Evolutionary conservation across 306 rosid genomes (phyloP), one percentile per base, ranked within the genome.

Genomic region (Acacia melanoxylon): DNA sequence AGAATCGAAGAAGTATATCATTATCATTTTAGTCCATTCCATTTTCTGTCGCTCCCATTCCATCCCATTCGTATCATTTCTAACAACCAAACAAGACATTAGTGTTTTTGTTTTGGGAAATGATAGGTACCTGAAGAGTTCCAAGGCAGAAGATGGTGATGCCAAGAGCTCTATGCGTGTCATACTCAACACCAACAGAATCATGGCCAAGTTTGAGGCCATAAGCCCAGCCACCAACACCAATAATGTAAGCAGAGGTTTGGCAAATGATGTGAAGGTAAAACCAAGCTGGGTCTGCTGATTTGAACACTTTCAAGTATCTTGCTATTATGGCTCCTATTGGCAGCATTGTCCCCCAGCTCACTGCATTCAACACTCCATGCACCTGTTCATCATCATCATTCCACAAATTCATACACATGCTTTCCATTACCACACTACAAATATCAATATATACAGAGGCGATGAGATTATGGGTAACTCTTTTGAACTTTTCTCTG

Each of bases 221-320:
- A 3, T 88, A 85, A 0, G 89, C 99, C 89, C 94, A 93, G 52
- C 99, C 98, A 44, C 91, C 90, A 74, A 95, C 88, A 0, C 99
- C 99, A 71, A 95, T 80, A 24, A 87, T 66, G 74, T 95, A 93
- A 5, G 98, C 99, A 11, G 94, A 87, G 67, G 91, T 84, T 69
- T 95, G 99, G 86, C 97, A 93, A 3, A 89, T 82, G 24, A 91
- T 81, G 44, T 95, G 99, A 67, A 95, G 92, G 84, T 95, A 92
- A 68, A 93, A 93, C 99, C 99, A 92, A 0, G 98, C 94, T 8
- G 99, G 96, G 85, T 91, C 97, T 45, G 94, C 94, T 0, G 92
- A 88, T 82, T 92, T 91, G 87, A 94, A 92, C 52, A 90, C 90
- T 89, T 67, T 94, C 87, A 92, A 70, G 83, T 94, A 91, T 78